Evolutionary conservation across 2,329 filamentous ascomycete species (phyloP).

Genomic region (Colletotrichum sp.): DNA sequence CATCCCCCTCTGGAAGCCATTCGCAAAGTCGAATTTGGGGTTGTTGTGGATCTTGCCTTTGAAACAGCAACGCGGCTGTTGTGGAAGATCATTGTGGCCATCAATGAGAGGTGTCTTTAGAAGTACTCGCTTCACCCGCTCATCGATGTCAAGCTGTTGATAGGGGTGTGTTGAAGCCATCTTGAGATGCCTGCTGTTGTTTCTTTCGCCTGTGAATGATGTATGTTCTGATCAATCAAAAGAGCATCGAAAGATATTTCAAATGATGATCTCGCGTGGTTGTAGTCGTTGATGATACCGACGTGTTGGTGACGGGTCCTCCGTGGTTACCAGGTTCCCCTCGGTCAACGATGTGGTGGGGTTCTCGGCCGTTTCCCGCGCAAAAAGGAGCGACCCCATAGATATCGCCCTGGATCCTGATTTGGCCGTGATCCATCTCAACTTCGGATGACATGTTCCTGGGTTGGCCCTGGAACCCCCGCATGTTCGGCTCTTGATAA

Average conservation of each 20-base stretch:
- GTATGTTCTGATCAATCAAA: neutral
- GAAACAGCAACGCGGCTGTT: constrained; percentile 28
- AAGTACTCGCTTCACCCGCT: constrained; percentile 32
- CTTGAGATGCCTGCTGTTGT: neutral
- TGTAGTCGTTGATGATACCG: neutral
- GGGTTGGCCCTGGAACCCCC: neutral
- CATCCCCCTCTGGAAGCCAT: constrained; percentile 36
- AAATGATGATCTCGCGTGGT: fast-evolving
- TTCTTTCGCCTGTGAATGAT: fast-evolving
- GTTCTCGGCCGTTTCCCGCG: neutral
- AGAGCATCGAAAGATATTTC: fast-evolving
- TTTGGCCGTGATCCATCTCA: neutral
- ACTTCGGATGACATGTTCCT: neutral
- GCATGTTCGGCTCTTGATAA: neutral
- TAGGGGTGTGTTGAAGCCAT: constrained; percentile 11
- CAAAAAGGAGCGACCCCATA: neutral
- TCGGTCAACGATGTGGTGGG: neutral
- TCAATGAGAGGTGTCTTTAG: constrained; percentile 34
- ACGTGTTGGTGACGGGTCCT: neutral
- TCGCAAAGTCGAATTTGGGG: constrained; percentile 35
- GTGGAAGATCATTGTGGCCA: constrained; percentile 39
- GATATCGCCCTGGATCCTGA: neutral
- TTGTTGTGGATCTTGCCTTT: constrained; percentile 36
- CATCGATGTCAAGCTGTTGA: constrained; percentile 24
- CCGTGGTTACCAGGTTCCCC: neutral